Evolutionary conservation across 352 stramenopile species (phyloP), one percentile per base, ranked within the genome.

Genomic region (Phytophthora cactorum): DNA sequence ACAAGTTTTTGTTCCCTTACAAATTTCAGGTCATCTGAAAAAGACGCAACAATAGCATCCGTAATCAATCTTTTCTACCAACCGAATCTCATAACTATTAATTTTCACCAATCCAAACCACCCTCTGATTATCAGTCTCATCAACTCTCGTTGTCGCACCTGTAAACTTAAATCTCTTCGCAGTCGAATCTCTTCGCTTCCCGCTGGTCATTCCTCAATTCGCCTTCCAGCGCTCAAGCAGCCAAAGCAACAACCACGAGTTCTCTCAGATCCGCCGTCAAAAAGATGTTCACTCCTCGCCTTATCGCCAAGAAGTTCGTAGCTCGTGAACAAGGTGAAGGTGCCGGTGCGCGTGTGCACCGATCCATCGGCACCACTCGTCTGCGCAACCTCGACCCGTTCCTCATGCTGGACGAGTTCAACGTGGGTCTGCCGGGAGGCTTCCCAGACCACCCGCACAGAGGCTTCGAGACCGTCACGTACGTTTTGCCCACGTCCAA

Each of bases 391-490:
- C 54, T 83, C 28, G 78, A 84, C 68, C 75, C 75, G 52, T 84
- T 86, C 66, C 77, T 86, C n/a, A 82, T 86, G 78, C 75, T 86
- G 47, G 73, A 82, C 59, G 78, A 86, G 72, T 82, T 84, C 69
- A 75, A 79, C 47, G 70, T 81, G n/a, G 75, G 70, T 7, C 65
- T 84, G 2, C 74, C 89, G 4, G 88, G 92, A 31, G 91, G 91
- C 22, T 97, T 97, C 79, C 88, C 91, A 0, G 74, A 90, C 41
- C 93, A 98, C 80, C 89, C 90, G 28, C 93, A 98, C 77, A 74
- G 89, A 52, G 91, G 93, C 46, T 98, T 98, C 70, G 78, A 97
- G 47, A 98, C 91, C 10, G 75, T 98, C 12, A 98, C 93, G 32
- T 97, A 97, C 74, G 79, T 93, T 67, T 70, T 97, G 49, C 78